Conservation (phyloP, 1,139 yeast genomes). For the Protomyces macrosporus region DNA sequence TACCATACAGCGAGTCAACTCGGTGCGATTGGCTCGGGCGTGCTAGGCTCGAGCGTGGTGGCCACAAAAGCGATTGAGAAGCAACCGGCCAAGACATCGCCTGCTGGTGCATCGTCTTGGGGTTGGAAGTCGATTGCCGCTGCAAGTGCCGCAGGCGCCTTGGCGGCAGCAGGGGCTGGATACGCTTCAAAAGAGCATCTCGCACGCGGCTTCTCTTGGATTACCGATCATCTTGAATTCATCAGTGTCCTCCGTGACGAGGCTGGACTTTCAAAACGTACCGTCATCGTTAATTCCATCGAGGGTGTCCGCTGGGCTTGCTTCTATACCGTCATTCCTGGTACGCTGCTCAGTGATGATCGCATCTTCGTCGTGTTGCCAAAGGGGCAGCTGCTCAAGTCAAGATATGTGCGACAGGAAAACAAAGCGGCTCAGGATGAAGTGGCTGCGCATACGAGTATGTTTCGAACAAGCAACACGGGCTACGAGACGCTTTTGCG, state of each 20-base stretch:
- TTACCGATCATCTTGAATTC: constrained; percentile 30
- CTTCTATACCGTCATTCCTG: constrained; percentile 5
- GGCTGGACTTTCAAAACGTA: constrained; percentile 24
- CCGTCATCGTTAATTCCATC: constrained; percentile 27
- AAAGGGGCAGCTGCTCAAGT: constrained; percentile 29
- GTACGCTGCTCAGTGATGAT: neutral
- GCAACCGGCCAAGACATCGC: neutral
- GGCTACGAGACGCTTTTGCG: constrained; percentile 27
- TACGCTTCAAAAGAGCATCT: constrained; percentile 30
- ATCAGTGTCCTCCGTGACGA: constrained; percentile 29
- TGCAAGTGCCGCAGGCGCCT: constrained; percentile 31
- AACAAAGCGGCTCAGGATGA: constrained; percentile 30
- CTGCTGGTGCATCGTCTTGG: constrained; percentile 1
- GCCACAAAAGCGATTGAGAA: constrained; percentile 27
- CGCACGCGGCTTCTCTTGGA: constrained; percentile 29
- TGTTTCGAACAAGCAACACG: constrained; percentile 29
- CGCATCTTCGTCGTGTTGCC: constrained; percentile 32
- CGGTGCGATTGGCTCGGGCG: constrained; percentile 29
- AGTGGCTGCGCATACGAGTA: constrained; percentile 31
- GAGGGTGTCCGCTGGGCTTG: constrained; percentile 18
- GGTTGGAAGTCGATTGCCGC: constrained; percentile 31
- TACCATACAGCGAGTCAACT: constrained; percentile 29
- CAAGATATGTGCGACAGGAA: constrained; percentile 29
- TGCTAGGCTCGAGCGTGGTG: constrained; percentile 21
- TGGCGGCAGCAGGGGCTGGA: constrained; percentile 31